Evolutionary conservation across 1,139 yeast species (phyloP).

Genomic region (Zygosaccharomyces sapae): DNA sequence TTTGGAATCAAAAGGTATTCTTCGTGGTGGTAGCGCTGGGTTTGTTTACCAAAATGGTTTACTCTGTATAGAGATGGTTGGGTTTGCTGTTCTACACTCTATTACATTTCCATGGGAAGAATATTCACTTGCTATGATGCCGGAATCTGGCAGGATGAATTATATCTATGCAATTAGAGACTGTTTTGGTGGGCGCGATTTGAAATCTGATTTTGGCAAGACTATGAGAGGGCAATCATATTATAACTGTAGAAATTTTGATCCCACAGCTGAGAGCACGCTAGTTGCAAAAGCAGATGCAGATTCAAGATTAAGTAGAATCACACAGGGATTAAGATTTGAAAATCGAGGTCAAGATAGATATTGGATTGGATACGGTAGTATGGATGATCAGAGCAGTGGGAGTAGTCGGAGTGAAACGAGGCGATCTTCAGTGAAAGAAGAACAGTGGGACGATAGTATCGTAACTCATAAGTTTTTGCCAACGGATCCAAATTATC

Average conservation of each 20-base stretch:
- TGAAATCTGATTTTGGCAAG: constrained; percentile 68
- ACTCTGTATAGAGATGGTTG: constrained; percentile 77
- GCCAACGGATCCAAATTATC: constrained; percentile 45
- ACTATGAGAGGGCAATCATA: constrained; percentile 65
- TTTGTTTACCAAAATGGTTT: constrained; percentile 72
- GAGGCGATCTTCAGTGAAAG: constrained; percentile 22
- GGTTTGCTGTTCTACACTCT: constrained; percentile 87
- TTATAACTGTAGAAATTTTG: constrained; percentile 81
- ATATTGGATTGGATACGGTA: constrained; percentile 60
- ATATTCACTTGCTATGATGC: constrained; percentile 56
- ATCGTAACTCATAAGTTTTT: constrained; percentile 26
- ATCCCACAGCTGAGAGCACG: constrained; percentile 59
- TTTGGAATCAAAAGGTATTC: constrained; percentile 51
- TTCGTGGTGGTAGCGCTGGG: constrained; percentile 43
- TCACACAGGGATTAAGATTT: constrained; percentile 81
- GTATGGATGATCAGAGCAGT: constrained; percentile 21
- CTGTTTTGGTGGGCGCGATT: constrained; percentile 69
- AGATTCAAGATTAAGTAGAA: constrained; percentile 61
- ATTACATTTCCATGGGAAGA: constrained; percentile 75
- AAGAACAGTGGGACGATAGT: constrained; percentile 49
- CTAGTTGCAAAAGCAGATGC: constrained; percentile 65
- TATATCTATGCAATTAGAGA: constrained; percentile 66
- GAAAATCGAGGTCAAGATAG: constrained; percentile 72
- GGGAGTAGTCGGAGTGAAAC: constrained; percentile 6
- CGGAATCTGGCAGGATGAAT: constrained; percentile 62